Base-by-base conservation (phyloP, 352 stramenopile genomes). In the Phytophthora nicotianae region DNA sequence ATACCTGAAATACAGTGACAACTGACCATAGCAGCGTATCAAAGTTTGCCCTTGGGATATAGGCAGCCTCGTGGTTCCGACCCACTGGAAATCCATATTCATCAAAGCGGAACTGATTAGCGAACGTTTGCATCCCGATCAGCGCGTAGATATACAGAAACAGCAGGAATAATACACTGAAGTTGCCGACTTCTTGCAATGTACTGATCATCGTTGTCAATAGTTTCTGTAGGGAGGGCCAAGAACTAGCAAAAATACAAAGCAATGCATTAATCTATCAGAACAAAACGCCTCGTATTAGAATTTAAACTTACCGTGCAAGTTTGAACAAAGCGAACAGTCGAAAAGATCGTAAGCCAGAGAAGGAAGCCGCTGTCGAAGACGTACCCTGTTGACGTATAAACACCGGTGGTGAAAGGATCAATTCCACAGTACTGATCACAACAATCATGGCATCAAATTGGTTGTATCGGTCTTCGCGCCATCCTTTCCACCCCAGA, bases 91-190 rank as follows among this genome's bases (percentile, higher is more conserved):
- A 77, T 1, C 81, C 95, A 19, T 79, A 58, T 13, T 72, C 62
- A 42, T 97, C 88, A 58, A 98, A 98, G 19, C 88, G 86, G 50
- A 98, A 84, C 50, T 90, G 70, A 59, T 97, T 98, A 2, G 89
- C 86, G 53, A 98, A 98, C 9, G 95, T 88, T 60, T 98, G 91
- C 84, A 97, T 96, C 40, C 91, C 91, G 24, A 98, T 83, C 11
- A 98, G 65, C 5, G 88, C 77, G 61, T 96, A 98, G 37, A 98
- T 97, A 62, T 97, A 98, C 48, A 98, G 87, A 68, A 98, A 98
- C 5, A 99, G 77, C 10, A 96, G 47, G 26, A 99, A 82, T 0
- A 98, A 75, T 16, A 98, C 70, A 11, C 79, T 81, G 60, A 98
- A 98, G 65, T 97, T 97, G 23, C 71, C 76, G 17, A 98, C 76